Conservation (phyloP, 208 protist genomes). For the Leishmania aethiopica region DNA sequence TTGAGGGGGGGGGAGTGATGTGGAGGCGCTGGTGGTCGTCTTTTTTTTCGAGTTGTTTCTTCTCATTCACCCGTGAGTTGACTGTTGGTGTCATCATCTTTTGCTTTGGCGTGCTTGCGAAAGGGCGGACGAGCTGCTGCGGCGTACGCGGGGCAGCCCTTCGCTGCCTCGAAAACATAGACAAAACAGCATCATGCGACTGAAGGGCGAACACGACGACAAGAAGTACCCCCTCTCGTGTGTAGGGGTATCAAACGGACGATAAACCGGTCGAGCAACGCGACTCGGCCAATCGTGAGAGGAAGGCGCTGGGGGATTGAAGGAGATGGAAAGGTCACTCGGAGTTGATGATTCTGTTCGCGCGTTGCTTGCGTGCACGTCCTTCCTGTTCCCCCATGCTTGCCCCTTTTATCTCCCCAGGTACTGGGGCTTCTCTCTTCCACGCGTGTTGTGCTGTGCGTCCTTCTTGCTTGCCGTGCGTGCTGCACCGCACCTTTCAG, state of each 20-base stretch:
- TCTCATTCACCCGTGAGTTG: constrained; percentile 6
- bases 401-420: not conserved
- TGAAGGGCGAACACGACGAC: not conserved
- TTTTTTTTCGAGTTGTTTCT: constrained; percentile 3
- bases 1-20: too few species aligned
- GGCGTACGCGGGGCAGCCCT: not conserved
- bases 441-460: not conserved
- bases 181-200: not conserved
- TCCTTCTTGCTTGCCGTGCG: not conserved
- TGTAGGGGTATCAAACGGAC: not conserved
- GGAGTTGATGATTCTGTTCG: not conserved
- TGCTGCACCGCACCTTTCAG: not conserved
- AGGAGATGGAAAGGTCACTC: not conserved
- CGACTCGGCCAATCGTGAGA: not conserved
- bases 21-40: not conserved
- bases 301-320: not conserved
- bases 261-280: not conserved
- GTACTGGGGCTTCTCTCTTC: not conserved
- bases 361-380: not conserved
- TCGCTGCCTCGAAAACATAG: not conserved
- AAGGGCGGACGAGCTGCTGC: not conserved
- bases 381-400: not conserved
- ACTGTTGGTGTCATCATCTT: not conserved
- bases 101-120: not conserved
- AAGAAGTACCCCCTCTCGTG: not conserved